Conservation (phyloP, 2,329 filamentous ascomycete species). For the Cryoendolithus antarcticus region DNA sequence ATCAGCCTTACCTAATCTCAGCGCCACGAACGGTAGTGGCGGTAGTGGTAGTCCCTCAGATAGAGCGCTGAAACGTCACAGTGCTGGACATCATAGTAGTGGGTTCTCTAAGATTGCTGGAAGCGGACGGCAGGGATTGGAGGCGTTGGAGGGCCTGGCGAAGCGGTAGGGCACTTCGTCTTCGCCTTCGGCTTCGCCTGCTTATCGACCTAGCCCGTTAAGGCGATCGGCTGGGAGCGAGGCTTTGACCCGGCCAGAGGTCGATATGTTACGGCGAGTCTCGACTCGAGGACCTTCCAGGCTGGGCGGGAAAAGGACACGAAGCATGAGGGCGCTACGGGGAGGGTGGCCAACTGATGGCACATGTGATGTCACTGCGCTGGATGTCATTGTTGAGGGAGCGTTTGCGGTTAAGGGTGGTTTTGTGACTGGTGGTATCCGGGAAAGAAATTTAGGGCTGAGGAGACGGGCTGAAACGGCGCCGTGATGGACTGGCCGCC, state of each 20-base stretch:
- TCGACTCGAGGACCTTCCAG: background rate
- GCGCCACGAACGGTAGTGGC: slow-evolving; percentile 26
- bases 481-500: slow-evolving; percentile 7
- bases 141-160: slow-evolving; percentile 19
- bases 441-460: slow-evolving; percentile 11
- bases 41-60: slow-evolving; percentile 1
- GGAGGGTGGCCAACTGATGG: slow-evolving; percentile 8
- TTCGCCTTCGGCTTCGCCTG: background rate
- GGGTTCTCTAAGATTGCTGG: slow-evolving; percentile 1
- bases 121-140: slow-evolving; percentile 11
- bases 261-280: background rate
- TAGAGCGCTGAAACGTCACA: slow-evolving; percentile 6
- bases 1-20: slow-evolving; percentile 46
- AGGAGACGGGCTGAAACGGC: slow-evolving; percentile 13
- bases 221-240: background rate
- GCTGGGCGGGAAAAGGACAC: background rate
- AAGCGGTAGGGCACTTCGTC: slow-evolving; percentile 17
- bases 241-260: background rate
- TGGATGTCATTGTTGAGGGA: slow-evolving; percentile 2
- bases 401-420: background rate
- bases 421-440: slow-evolving; percentile 11
- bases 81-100: slow-evolving; percentile 2
- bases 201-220: background rate
- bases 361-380: slow-evolving; percentile 6
- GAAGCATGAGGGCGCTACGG: slow-evolving; percentile 2